Evolutionary conservation across 345 rosid species (phyloP).

Genomic region (Syzygium aromaticum): DNA sequence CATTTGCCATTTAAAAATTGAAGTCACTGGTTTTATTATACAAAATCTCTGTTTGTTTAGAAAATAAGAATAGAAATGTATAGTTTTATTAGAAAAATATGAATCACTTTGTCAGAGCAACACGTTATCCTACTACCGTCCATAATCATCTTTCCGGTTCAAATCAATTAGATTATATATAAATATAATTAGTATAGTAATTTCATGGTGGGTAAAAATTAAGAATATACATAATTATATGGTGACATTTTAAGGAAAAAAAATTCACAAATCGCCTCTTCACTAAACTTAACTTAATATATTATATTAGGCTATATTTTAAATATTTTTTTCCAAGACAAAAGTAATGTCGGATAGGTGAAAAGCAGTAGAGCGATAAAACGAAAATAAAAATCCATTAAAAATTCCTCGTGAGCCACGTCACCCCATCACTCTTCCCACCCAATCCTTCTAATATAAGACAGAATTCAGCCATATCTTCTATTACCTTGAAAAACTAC

Average conservation of each 20-base stretch:
- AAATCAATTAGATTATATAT: neutral
- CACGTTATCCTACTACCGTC: neutral
- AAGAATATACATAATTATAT: neutral
- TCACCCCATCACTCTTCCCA: too few species aligned
- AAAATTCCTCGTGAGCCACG: too few species aligned
- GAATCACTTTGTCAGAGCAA: neutral
- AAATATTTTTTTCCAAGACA: neutral
- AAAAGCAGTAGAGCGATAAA: neutral
- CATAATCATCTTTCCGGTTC: neutral
- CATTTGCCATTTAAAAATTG: too few species aligned
- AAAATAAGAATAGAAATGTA: neutral
- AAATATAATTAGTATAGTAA: neutral
- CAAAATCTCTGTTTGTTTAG: neutral
- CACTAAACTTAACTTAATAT: neutral
- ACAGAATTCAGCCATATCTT: too few species aligned
- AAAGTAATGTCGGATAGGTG: neutral
- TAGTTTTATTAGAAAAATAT: neutral
- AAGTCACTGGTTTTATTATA: neutral
- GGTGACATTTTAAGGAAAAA: too few species aligned
- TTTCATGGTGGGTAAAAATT: neutral
- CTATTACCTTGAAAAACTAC: too few species aligned
- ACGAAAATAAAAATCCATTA: neutral
- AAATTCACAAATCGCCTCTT: neutral
- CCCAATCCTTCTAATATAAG: too few species aligned
- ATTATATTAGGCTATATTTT: neutral